Conservation (phyloP, 2,329 filamentous ascomycete genomes). For the Sarocladium oryzae region DNA sequence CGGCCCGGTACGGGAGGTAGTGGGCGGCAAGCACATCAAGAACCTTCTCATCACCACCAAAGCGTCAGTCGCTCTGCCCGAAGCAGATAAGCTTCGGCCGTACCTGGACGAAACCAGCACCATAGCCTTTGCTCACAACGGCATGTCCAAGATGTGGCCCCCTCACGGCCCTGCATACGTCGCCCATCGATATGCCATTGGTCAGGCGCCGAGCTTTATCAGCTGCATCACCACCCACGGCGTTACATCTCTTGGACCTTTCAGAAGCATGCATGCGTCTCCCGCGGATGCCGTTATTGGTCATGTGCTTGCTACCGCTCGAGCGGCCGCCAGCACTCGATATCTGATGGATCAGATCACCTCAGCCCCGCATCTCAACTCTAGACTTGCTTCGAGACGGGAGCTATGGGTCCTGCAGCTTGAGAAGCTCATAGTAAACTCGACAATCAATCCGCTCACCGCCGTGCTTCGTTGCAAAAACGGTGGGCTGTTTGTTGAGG, state of each 20-base stretch:
- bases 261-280: slow-evolving; percentile 46
- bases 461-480: slow-evolving; percentile 72
- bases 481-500: slow-evolving; percentile 63
- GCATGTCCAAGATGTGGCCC: slow-evolving; percentile 65
- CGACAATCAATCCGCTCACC: slow-evolving; percentile 79
- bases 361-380: slow-evolving; percentile 36
- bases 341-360: slow-evolving; percentile 38
- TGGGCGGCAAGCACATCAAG: slow-evolving; percentile 41
- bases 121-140: slow-evolving; percentile 81
- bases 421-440: slow-evolving; percentile 79
- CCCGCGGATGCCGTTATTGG: slow-evolving; percentile 43
- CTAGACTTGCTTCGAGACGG: slow-evolving; percentile 28
- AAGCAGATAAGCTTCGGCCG: slow-evolving; percentile 49
- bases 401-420: slow-evolving; percentile 61
- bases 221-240: slow-evolving; percentile 57
- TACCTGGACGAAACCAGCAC: slow-evolving; percentile 61
- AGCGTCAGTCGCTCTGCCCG: slow-evolving; percentile 58
- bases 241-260: slow-evolving; percentile 42
- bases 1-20: slow-evolving; percentile 33
- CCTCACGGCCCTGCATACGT: slow-evolving; percentile 40
- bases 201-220: slow-evolving; percentile 59
- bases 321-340: slow-evolving; percentile 12
- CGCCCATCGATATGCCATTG: slow-evolving; percentile 29
- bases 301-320: slow-evolving; percentile 29
- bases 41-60: slow-evolving; percentile 79